phyloP scores from a whole-genome alignment of 768 basidiomycete species.

The Hericium rajendrae region DNA sequence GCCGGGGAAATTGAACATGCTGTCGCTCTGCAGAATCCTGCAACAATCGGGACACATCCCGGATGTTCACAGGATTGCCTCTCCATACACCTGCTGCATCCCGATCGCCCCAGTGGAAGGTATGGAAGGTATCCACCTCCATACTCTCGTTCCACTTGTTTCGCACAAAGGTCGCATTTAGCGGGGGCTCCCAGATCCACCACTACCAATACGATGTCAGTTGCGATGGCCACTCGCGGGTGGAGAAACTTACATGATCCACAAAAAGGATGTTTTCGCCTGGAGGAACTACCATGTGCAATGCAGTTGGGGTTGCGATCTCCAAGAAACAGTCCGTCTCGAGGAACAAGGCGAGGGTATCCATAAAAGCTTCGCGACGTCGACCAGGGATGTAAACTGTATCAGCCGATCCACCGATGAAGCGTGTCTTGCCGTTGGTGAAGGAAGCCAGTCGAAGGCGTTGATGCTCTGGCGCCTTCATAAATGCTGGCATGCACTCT shows the following conservation, averaged over 20 bases:
- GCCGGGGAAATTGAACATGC: constrained; percentile 17
- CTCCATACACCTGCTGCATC: constrained; percentile 25
- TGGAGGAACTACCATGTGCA: constrained; percentile 32
- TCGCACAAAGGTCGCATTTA: constrained; percentile 36
- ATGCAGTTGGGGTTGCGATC: constrained; percentile 36
- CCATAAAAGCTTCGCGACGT: constrained; percentile 30
- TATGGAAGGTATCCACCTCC: constrained; percentile 44
- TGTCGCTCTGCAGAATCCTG: constrained; percentile 32
- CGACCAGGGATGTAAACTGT: constrained; percentile 40
- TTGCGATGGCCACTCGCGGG: no score
- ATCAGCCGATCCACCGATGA: constrained; percentile 40
- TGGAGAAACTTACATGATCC: constrained; percentile 38
- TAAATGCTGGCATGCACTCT: constrained; percentile 34
- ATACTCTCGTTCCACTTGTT: constrained; percentile 34
- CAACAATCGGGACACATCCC: constrained; percentile 27
- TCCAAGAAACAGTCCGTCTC: constrained; percentile 41
- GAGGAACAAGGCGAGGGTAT: constrained; percentile 33
- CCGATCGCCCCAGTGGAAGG: constrained; percentile 40
- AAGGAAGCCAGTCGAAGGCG: constrained; percentile 29
- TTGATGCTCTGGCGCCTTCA: constrained; percentile 25
- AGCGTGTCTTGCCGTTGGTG: constrained; percentile 24
- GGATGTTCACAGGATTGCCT: constrained; percentile 24
- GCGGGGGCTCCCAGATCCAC: constrained; percentile 41
- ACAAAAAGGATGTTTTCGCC: constrained; percentile 35
- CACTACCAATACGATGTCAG: constrained; percentile 19